Evolutionary conservation across 2,329 filamentous ascomycete species (phyloP), one percentile per base, ranked within the genome.

Genomic region (Colletotrichum spaethianum): DNA sequence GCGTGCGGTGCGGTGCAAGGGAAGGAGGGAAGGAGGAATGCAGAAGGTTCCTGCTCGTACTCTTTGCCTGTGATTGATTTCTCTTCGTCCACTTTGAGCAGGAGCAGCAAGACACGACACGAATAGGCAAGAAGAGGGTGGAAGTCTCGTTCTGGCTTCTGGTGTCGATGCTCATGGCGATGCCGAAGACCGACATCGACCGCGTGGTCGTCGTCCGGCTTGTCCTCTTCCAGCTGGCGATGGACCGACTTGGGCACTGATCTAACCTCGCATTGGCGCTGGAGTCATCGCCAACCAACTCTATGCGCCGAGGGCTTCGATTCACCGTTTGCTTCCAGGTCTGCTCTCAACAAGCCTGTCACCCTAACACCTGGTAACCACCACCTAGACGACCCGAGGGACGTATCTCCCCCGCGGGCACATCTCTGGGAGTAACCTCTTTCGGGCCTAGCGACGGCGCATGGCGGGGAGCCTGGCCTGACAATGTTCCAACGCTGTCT

Each of bases 341-440:
- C 18, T 12, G 50, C 50, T 20, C 9, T 44, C 14, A 40, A 23
- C 42, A n/a, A 12, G 7, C 38, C 14, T 11, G 38, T 40, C 38
- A 40, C 38, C 23, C 38, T 44, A 42, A 6, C 46, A 63, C n/a
- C 12, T n/a, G n/a, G n/a, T n/a, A n/a, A 56, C 36, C 59, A 36
- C n/a, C 16, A 55, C n/a, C 40, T 38, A 38, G 12, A 38, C 31
- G 18, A 56, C 20, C 33, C 16, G n/a, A 18, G 36, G n/a, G n/a
- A 67, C 23, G 50, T 62, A 26, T 26, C 40, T 72, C 59, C 70
- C 69, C 65, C 65, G 52, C 65, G 63, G 70, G 55, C 66, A 72
- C 62, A 44, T 65, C 28, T 52, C n/a, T 48, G 23, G 23, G 46
- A 53, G 40, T 67, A 72, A 63, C 65, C 53, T 56, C 26, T 69